phyloP scores from a whole-genome alignment of 164 flowering plant genomes.

The Liriodendron chinense region DNA sequence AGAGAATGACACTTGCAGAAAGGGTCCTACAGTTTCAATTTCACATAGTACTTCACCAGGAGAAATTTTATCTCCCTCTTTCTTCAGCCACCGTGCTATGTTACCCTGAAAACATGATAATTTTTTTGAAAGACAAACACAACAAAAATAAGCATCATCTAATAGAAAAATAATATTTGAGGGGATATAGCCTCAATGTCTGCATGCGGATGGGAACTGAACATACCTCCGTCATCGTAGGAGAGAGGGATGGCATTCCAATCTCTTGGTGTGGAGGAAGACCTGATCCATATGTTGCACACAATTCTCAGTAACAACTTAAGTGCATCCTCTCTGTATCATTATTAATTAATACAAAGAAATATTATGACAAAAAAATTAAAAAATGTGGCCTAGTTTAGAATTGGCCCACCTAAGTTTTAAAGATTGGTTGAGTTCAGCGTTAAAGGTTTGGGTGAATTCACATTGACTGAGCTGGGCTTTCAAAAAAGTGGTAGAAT shows the following conservation, averaged over 20 bases:
- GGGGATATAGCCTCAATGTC: neutral
- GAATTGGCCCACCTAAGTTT: neutral
- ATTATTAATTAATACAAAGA: neutral
- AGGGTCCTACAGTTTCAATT: slow-evolving; percentile 84
- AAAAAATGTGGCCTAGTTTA: neutral
- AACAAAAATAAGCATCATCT: neutral
- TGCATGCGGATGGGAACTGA: neutral
- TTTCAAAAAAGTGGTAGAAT: too few relatives aligned
- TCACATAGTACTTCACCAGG: slow-evolving; percentile 98
- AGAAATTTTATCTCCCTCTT: slow-evolving; percentile 87
- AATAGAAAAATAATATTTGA: slow-evolving; percentile 1
- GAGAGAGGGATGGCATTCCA: slow-evolving; percentile 99
- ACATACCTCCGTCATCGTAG: slow-evolving; percentile 91
- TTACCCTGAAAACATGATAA: slow-evolving; percentile 58
- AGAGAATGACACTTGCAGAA: neutral
- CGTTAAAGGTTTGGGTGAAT: neutral
- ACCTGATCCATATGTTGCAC: slow-evolving; percentile 37
- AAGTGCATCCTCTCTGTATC: neutral
- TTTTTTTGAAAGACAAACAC: neutral
- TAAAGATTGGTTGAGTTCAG: neutral
- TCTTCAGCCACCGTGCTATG: slow-evolving; percentile 95
- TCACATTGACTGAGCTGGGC: neutral
- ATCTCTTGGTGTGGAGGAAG: slow-evolving; percentile 96
- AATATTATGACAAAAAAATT: neutral
- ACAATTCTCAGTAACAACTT: neutral